These are phyloP conservation scores for Babesia ovis DNA, from an alignment of 169 alveolate genomes.

Conservation along the genomic window DNA sequence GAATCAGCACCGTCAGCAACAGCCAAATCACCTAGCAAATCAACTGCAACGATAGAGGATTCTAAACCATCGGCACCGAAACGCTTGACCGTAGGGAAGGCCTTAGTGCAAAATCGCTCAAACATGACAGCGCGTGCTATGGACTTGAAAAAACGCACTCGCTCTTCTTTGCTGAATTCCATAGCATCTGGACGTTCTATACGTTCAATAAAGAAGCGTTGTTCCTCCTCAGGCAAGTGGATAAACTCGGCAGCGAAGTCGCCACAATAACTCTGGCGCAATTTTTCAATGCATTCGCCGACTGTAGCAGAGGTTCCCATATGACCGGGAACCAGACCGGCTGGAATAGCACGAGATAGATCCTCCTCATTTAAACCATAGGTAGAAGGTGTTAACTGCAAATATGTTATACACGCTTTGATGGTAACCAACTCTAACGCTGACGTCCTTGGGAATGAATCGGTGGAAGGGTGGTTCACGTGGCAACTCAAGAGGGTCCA, in stretches of 20 bases:
- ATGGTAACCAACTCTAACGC: neutral
- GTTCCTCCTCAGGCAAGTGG: constrained; percentile 69
- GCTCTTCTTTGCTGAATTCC: constrained; percentile 40
- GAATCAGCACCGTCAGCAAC: constrained; percentile 78
- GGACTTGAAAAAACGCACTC: constrained; percentile 48
- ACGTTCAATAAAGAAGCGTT: constrained; percentile 65
- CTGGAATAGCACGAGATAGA: constrained; percentile 11
- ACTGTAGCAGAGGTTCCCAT: constrained; percentile 51
- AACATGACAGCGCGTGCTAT: constrained; percentile 71
- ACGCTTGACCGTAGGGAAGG: constrained; percentile 89
- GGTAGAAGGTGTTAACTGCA: constrained; percentile 21
- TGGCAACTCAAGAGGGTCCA: constrained; percentile 76
- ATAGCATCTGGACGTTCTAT: constrained; percentile 62
- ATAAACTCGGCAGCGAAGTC: constrained; percentile 70
- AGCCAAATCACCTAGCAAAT: constrained; percentile 61
- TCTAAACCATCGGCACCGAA: constrained; percentile 94
- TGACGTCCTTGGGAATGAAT: constrained; percentile 19
- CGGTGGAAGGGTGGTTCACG: constrained; percentile 72
- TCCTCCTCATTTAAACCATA: constrained; percentile 42
- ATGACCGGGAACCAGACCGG: constrained; percentile 37
- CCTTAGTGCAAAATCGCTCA: constrained; percentile 69
- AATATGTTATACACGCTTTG: neutral
- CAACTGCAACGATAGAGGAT: constrained; percentile 83
- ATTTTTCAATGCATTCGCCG: constrained; percentile 47
- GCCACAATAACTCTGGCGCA: constrained; percentile 70